Evolutionary conservation across 1,284 basidiomycete genomes (phyloP), one percentile per base, ranked within the genome.

Genomic region (Trichosporon coremiiforme): DNA sequence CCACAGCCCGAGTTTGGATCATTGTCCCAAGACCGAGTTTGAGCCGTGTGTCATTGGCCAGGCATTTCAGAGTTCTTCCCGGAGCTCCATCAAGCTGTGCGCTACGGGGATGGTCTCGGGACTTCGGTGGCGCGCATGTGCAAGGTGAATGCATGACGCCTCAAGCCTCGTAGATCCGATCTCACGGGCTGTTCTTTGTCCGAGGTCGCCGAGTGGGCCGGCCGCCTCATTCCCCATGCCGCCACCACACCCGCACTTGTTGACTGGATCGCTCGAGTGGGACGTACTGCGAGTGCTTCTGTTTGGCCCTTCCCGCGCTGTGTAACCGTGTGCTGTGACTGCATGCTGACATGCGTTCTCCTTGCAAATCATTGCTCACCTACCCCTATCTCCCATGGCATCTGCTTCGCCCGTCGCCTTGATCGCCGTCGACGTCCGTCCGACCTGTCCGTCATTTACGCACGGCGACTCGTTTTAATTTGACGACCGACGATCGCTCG

Each of bases 401-500:
- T 22, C 47, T 22, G 47, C 47, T 53, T 53, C 47, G 47, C 47
- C n/a, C 9, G 2, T 53, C 20, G n/a, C 20, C n/a, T 53, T 53
- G 41, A 45, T 53, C 47, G 47, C 47, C 47, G 47, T 22, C 47
- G 20, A 53, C 20, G 20, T 53, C n/a, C 47, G 20, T 22, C 47
- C 47, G 20, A 53, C 45, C 45, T 53, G 47, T 6, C 47, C 17
- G 20, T 53, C 47, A 53, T 53, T 53, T 53, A 4, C 47, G 47
- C 47, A 53, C 47, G 47, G 47, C 22, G 47, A 22, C 47, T 22
- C 20, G 47, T 22, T 53, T 22, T 53, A 20, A 53, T 53, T 53
- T 22, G 20, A 53, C 47, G 47, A 22, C n/a, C 47, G 47, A 53
- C 47, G 47, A 53, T 53, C 47, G 47, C 47, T 53, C 47, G 47